phyloP scores from a whole-genome alignment of 352 stramenopile species.

The Saprolegnia diclina region DNA sequence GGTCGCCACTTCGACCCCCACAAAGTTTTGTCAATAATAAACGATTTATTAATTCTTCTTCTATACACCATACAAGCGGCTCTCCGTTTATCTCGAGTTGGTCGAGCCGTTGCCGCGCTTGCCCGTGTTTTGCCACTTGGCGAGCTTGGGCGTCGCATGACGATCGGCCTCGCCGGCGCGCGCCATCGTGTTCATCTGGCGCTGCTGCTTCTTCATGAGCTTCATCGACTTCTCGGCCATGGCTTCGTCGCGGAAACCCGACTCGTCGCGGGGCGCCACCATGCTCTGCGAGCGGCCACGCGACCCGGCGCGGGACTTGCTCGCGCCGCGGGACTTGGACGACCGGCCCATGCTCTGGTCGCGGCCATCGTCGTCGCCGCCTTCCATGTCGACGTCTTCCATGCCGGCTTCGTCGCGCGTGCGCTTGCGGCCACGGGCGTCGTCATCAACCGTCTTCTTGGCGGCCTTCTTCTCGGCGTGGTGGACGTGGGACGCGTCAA shows the following conservation, averaged over 20 bases:
- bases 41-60: neutral
- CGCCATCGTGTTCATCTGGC: constrained; percentile 74
- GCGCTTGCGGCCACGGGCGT: constrained; percentile 81
- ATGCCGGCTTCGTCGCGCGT: constrained; percentile 77
- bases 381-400: constrained; percentile 49
- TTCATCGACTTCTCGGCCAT: constrained; percentile 41
- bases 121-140: constrained; percentile 86
- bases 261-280: constrained; percentile 62
- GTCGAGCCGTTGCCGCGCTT: constrained; percentile 78
- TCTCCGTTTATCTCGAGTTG: constrained; percentile 56
- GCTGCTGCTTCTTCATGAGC: constrained; percentile 53
- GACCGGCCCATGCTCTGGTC: constrained; percentile 44
- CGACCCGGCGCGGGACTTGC: constrained; percentile 53
- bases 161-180: constrained; percentile 76
- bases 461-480: constrained; percentile 68
- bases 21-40: neutral
- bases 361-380: constrained; percentile 61
- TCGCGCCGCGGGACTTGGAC: constrained; percentile 49
- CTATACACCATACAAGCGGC: neutral
- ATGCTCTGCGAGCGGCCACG: constrained; percentile 77
- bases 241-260: constrained; percentile 55
- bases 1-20: neutral
- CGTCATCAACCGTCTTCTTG: constrained; percentile 60
- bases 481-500: constrained; percentile 89
- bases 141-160: constrained; percentile 72